phyloP scores from a whole-genome alignment of 352 stramenopile species.

The Globisporangium takayamanum region DNA sequence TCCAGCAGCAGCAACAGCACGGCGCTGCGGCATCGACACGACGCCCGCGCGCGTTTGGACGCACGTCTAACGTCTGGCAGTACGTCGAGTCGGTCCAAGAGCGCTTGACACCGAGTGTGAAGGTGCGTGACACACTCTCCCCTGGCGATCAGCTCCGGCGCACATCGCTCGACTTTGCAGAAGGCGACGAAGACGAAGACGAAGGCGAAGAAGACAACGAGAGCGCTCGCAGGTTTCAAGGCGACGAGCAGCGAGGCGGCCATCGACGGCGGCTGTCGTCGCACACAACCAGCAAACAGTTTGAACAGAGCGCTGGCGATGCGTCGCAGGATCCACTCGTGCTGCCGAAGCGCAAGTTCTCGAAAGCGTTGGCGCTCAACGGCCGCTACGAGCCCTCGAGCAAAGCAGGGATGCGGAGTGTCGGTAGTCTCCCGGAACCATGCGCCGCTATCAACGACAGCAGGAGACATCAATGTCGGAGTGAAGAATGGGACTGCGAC shows the following conservation, averaged over 20 bases:
- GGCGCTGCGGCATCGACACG: constrained; percentile 2
- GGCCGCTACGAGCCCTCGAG: constrained; percentile 8
- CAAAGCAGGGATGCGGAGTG: constrained; percentile 14
- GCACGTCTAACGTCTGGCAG: constrained; percentile 69
- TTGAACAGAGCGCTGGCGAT: neutral
- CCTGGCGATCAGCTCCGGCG: constrained; percentile 3
- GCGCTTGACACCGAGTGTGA: constrained; percentile 15
- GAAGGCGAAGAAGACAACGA: neutral
- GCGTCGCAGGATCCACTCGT: neutral
- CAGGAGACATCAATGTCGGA: neutral
- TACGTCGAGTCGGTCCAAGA: constrained; percentile 52
- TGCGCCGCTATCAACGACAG: constrained; percentile 2
- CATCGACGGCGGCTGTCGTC: neutral
- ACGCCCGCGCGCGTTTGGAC: constrained; percentile 44
- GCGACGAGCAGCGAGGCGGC: neutral
- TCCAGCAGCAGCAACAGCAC: neutral
- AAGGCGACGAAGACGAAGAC: constrained; percentile 9
- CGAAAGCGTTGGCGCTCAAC: constrained; percentile 4
- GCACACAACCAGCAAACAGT: neutral
- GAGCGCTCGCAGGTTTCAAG: too few relatives aligned
- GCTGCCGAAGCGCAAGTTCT: constrained; percentile 13
- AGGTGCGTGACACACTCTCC: neutral
- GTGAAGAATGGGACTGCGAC: neutral
- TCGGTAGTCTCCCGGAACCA: constrained; percentile 35
- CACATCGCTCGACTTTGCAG: constrained; percentile 10